Base-by-base conservation (phyloP, 2,329 filamentous ascomycete genomes). In the Tympanopsis confertula region DNA sequence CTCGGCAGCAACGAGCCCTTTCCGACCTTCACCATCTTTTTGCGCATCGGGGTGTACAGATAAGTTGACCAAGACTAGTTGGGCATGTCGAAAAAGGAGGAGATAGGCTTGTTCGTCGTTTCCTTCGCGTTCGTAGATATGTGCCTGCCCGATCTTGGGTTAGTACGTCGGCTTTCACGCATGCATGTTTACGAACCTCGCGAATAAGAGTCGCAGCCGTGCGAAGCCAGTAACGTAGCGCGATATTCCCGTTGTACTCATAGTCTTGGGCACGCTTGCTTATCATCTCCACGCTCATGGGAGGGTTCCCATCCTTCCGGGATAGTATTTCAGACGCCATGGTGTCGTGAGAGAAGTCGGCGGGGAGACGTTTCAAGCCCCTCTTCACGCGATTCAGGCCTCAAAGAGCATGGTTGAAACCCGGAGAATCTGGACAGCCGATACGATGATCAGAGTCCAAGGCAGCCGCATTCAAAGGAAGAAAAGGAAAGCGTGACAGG, bases 31-130 rank as follows among this genome's bases (percentile, higher is more conserved):
- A 35, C 74, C 74, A 5, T 76, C 78, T 24, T 81, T 74, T 5
- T 74, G 69, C 5, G 75, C 75, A 39, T 91, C 77, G 1, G 89
- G 87, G 49, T 96, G 91, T 2, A 65, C 70, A 0, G 74, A 69
- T 5, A 98, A 67, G 38, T 82, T 71, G 5, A 86, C 74, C 19
- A 94, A 65, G 18, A 94, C 74, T n/a, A 98, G 76, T 38, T 81
- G 71, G 7, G 86, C 86, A 60, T 94, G 87, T 47, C 91, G 79
- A 54, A 91, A 86, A n/a, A 94, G 74, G 41, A 96, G 77, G 39
- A 95, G 72, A 57, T 94, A 98, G 4, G 89, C 85, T 52, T 91
- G 82, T 49, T 87, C 77, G 45, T 86, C 77, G 58, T 95, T 88
- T 50, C 82, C 81, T 58, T 96, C 89, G 30, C 74, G 72, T 50